Evolutionary conservation across 2,329 filamentous ascomycete genomes (phyloP).

Genomic region (Microdochium paspali): DNA sequence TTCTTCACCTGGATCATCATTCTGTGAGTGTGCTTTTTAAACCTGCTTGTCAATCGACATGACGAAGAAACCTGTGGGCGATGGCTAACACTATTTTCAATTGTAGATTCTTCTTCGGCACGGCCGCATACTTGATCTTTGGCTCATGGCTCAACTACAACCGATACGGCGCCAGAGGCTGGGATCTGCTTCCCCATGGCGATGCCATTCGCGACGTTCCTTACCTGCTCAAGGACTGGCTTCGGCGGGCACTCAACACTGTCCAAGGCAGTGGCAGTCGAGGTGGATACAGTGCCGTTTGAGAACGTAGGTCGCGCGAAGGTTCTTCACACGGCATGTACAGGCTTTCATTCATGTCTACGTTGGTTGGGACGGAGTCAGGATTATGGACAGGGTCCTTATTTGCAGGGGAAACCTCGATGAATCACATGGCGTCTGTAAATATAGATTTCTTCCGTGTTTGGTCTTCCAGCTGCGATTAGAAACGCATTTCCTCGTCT

Average conservation of each 20-base stretch:
- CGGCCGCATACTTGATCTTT: conserved; percentile 89
- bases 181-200: conserved; percentile 88
- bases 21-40: conserved; percentile 53
- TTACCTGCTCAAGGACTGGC: conserved; percentile 86
- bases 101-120: conserved; percentile 69
- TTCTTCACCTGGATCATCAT: conserved; percentile 98
- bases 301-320: conserved; percentile 1
- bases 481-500: too few species aligned
- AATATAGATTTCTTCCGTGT: too few species aligned
- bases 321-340: too few species aligned
- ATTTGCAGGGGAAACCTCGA: too few species aligned
- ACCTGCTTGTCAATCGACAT: background rate
- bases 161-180: conserved; percentile 87
- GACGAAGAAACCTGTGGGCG: too few species aligned
- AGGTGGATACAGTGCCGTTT: conserved; percentile 93
- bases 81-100: background rate
- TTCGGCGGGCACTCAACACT: conserved; percentile 68
- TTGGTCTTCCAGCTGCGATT: too few species aligned
- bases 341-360: too few species aligned
- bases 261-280: conserved; percentile 76
- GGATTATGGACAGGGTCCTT: too few species aligned
- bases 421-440: too few species aligned
- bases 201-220: conserved; percentile 89
- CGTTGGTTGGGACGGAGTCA: too few species aligned
- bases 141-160: conserved; percentile 99